Evolutionary conservation across 257 asterid genomes (phyloP), one percentile per base, ranked within the genome.

Genomic region (Jaltomata sinuosa): DNA sequence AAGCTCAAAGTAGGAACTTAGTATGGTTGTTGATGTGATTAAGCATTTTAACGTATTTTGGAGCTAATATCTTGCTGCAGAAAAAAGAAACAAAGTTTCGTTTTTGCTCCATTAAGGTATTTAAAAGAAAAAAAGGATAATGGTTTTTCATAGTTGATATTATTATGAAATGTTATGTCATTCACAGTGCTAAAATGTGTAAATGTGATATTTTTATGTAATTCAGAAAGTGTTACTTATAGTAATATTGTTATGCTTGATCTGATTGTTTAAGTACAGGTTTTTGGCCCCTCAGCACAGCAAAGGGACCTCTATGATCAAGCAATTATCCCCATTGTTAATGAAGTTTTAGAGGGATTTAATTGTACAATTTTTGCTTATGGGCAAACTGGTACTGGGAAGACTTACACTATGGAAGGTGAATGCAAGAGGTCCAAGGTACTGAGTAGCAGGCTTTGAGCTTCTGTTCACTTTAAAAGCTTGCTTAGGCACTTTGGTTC

Each of bases 351-450:
- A 85, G 98, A 93, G 86, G 98, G 98, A 25, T 95, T 93, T 86
- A 93, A 95, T 78, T 95, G 98, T 80, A 95, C 98, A 2, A 95
- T 93, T 31, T 95, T 95, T 83, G 98, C 97, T 38, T 95, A 95
- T 85, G 97, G 98, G 38, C 98, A 93, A 84, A 95, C 97, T 38
- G 98, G 98, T 79, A 95, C 98, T 0, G 98, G 98, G 5, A 95
- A 93, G 84, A 95, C 97, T 6, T 92, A 92, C 87, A 95, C 98
- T 25, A 95, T 95, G 98, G 98, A 93, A 85, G 98, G 98, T 64
- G 98, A 93, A 88, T 91, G 97, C 83, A 92, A 93, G 92, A 92
- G 93, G 85, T 79, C 95, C 5, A 95, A 92, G 98, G 98, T 95
- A 91, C n/a, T 82, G 29, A 68, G 25, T 47, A 53, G 34, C 31